These are phyloP conservation scores for Fusarium nelsonii DNA, from an alignment of 2,329 filamentous ascomycete genomes.

Conservation along the genomic window DNA sequence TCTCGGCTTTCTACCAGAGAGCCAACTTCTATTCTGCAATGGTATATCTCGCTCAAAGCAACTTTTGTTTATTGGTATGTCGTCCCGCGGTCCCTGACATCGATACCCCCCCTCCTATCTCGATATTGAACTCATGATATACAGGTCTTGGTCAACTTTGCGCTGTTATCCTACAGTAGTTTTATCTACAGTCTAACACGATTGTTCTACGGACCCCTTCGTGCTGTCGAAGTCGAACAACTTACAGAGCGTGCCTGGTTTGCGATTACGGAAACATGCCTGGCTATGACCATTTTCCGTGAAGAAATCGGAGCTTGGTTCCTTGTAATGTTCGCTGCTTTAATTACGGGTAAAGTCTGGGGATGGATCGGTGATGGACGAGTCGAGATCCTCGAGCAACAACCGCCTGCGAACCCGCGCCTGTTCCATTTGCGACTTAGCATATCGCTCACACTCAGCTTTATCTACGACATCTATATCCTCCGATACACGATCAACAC, in stretches of 20 bases:
- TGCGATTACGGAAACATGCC: constrained; percentile 93
- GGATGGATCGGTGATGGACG: constrained; percentile 97
- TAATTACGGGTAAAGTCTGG: constrained; percentile 97
- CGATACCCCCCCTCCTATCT: not conserved
- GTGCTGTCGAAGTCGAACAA: constrained; percentile 95
- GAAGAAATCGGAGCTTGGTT: constrained; percentile 97
- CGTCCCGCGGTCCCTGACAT: constrained; percentile 5
- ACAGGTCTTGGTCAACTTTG: constrained; percentile 90
- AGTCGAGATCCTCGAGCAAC: constrained; percentile 94
- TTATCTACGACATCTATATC: constrained; percentile 83
- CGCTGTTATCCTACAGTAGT: constrained; percentile 82
- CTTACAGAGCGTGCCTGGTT: constrained; percentile 99
- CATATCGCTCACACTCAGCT: constrained; percentile 81
- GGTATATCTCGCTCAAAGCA: constrained; percentile 96
- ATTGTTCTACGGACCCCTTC: constrained; percentile 88
- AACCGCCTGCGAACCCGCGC: constrained; percentile 88
- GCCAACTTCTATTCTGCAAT: constrained; percentile 99
- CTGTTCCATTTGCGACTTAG: constrained; percentile 88
- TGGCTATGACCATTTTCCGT: constrained; percentile 98
- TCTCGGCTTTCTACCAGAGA: constrained; percentile 93
- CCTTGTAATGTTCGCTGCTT: constrained; percentile 92
- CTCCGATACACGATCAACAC: constrained; percentile 84
- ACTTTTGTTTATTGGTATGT: constrained; percentile 89
- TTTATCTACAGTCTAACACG: constrained; percentile 90
- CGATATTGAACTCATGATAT: constrained; percentile 20